These are phyloP conservation scores for Ramalina peruviana DNA, from an alignment of 495 filamentous ascomycete genomes.

Conservation along the genomic window DNA sequence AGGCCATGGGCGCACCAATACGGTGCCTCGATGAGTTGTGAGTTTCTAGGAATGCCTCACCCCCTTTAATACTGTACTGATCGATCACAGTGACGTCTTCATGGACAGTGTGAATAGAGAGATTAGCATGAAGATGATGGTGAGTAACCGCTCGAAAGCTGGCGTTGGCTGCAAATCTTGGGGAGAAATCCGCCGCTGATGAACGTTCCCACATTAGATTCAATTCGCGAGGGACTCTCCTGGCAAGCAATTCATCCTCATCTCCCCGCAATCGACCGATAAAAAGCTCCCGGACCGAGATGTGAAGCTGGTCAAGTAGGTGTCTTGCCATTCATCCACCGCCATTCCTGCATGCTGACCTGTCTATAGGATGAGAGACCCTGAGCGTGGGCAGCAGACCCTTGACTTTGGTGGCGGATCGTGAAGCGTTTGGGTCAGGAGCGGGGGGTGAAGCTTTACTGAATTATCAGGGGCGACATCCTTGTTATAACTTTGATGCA, in stretches of 20 bases:
- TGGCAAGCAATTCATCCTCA: constrained; percentile 88
- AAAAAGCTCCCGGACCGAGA: constrained; percentile 51
- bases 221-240: constrained; percentile 69
- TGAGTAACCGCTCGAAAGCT: constrained; percentile 25
- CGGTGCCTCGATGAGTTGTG: constrained; percentile 93
- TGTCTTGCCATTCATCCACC: constrained; percentile 5
- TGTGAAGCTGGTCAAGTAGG: constrained; percentile 73
- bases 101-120: constrained; percentile 96
- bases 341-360: constrained; percentile 2
- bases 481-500: too few relatives aligned
- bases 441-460: too few relatives aligned
- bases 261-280: constrained; percentile 78
- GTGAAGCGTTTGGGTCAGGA: neutral
- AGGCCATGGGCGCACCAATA: constrained; percentile 92
- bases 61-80: neutral
- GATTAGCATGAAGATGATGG: constrained; percentile 89
- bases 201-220: constrained; percentile 39
- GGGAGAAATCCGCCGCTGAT: neutral
- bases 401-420: constrained; percentile 6
- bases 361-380: constrained; percentile 40
- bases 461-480: too few relatives aligned
- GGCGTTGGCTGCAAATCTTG: constrained; percentile 1
- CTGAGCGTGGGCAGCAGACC: constrained; percentile 35
- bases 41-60: constrained; percentile 12
- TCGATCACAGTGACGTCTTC: constrained; percentile 62